phyloP scores from a whole-genome alignment of 768 basidiomycete species.

The Psilocybe tampanensis region DNA sequence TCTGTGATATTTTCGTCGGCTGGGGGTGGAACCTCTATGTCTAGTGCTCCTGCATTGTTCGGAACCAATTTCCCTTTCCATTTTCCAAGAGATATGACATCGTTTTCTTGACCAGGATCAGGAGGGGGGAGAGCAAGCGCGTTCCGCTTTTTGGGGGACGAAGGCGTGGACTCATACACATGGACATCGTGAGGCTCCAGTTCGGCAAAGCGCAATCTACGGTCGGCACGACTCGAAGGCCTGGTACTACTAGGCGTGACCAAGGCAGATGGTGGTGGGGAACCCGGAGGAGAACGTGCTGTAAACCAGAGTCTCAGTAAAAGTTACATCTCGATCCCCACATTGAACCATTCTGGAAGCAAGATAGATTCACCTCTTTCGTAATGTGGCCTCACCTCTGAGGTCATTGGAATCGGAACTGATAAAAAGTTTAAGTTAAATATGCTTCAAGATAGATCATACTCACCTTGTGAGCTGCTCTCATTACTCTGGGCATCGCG shows the following conservation, averaged over 20 bases:
- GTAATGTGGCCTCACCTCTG: slow-evolving; percentile 20
- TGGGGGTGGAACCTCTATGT: slow-evolving; percentile 1
- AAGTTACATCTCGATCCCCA: background rate
- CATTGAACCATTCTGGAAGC: too few species aligned
- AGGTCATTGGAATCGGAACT: slow-evolving; percentile 19
- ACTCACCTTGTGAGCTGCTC: slow-evolving; percentile 7
- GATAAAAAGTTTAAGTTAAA: background rate
- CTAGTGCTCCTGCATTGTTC: slow-evolving; percentile 2
- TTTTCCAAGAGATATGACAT: slow-evolving; percentile 42
- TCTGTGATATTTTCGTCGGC: background rate
- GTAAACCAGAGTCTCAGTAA: background rate
- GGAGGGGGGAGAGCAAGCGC: slow-evolving; percentile 62
- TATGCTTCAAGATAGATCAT: background rate
- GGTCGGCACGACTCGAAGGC: slow-evolving; percentile 58
- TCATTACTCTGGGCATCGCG: background rate
- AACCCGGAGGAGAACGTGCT: slow-evolving; percentile 23
- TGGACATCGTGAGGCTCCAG: slow-evolving; percentile 73
- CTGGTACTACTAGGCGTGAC: slow-evolving; percentile 52
- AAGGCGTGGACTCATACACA: slow-evolving; percentile 81
- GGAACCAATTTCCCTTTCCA: slow-evolving; percentile 32
- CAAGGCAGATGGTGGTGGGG: slow-evolving; percentile 47
- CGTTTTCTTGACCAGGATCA: slow-evolving; percentile 33
- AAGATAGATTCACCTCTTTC: slow-evolving; percentile 24
- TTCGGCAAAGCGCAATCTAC: slow-evolving; percentile 76
- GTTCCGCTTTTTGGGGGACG: slow-evolving; percentile 64